Evolutionary conservation across 2,329 filamentous ascomycete species (phyloP).

Genomic region (Colletotrichum falcatum): DNA sequence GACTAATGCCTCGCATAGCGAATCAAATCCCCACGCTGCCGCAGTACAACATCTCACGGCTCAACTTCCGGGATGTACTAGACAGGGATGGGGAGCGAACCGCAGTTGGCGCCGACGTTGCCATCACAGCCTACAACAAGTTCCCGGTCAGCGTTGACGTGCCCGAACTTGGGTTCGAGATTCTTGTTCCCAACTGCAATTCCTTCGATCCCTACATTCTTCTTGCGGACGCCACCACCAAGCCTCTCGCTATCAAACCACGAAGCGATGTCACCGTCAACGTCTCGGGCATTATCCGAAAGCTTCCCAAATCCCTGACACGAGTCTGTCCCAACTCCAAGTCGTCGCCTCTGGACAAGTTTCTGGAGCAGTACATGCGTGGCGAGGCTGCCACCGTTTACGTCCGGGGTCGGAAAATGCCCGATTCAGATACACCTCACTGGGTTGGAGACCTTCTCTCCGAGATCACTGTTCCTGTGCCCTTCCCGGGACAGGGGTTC

Average conservation of each 20-base stretch:
- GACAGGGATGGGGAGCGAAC: conserved; percentile 60
- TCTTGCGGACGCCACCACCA: conserved; percentile 81
- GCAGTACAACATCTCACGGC: conserved; percentile 81
- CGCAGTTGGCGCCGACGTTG: conserved; percentile 84
- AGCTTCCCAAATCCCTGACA: conserved; percentile 80
- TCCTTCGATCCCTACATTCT: conserved; percentile 78
- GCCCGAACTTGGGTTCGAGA: conserved; percentile 84
- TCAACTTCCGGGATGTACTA: conserved; percentile 82
- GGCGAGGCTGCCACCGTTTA: conserved; percentile 84
- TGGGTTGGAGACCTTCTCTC: conserved; percentile 87
- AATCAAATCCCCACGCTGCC: conserved; percentile 82
- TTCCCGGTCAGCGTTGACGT: conserved; percentile 83
- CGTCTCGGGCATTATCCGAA: conserved; percentile 77
- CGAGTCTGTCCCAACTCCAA: conserved; percentile 79
- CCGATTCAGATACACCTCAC: conserved; percentile 75
- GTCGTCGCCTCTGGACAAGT: conserved; percentile 84
- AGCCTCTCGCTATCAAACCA: conserved; percentile 74
- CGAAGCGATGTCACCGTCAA: conserved; percentile 75
- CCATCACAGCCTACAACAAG: conserved; percentile 77
- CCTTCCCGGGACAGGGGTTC: conserved; percentile 84
- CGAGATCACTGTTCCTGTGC: conserved; percentile 85
- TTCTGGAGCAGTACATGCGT: conserved; percentile 85
- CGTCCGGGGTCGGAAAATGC: conserved; percentile 80
- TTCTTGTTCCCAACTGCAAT: conserved; percentile 86
- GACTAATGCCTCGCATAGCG: conserved; percentile 58